phyloP scores from a whole-genome alignment of 805 yeast species.

The Metschnikowia kofuensis region DNA sequence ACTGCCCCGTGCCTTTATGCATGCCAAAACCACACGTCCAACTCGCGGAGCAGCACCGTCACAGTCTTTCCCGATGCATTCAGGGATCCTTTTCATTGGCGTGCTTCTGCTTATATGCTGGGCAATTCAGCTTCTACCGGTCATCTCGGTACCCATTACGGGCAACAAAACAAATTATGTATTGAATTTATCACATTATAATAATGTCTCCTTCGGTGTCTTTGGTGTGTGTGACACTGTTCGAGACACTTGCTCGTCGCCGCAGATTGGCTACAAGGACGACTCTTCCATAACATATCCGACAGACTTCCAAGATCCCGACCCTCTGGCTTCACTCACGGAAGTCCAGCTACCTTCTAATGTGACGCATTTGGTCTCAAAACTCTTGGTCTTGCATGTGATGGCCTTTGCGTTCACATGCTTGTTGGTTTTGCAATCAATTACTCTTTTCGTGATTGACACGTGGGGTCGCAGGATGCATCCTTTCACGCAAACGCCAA shows the following conservation, averaged over 20 bases:
- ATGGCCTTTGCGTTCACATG: slow-evolving; percentile 34
- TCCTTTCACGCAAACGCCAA: not conserved
- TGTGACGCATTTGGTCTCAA: slow-evolving; percentile 39
- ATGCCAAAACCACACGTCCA: slow-evolving; percentile 2
- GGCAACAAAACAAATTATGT: slow-evolving; percentile 21
- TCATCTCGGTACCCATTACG: slow-evolving; percentile 42
- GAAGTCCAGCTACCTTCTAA: slow-evolving; percentile 39
- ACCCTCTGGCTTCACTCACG: slow-evolving; percentile 8
- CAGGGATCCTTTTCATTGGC: slow-evolving; percentile 28
- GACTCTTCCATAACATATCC: slow-evolving; percentile 6
- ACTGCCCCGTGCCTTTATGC: slow-evolving; percentile 7
- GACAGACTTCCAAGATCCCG: slow-evolving; percentile 3
- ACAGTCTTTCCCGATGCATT: slow-evolving; percentile 24
- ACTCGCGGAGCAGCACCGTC: slow-evolving; percentile 1
- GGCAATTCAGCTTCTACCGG: slow-evolving; percentile 37
- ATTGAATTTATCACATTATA: slow-evolving; percentile 30
- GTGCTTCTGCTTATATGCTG: slow-evolving; percentile 29
- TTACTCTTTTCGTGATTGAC: slow-evolving; percentile 1
- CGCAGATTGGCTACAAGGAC: slow-evolving; percentile 37
- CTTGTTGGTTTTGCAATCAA: slow-evolving; percentile 11
- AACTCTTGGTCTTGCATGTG: slow-evolving; percentile 41
- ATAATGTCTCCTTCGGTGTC: slow-evolving; percentile 40
- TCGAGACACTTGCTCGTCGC: slow-evolving; percentile 28
- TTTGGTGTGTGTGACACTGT: slow-evolving; percentile 38
- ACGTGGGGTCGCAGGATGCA: not conserved